Percentiles rank a stretch among this genome's conserved stretches.
Evolutionary conservation across 345 rosid species (phyloP).

Genomic region (Lumnitzera littorea): DNA sequence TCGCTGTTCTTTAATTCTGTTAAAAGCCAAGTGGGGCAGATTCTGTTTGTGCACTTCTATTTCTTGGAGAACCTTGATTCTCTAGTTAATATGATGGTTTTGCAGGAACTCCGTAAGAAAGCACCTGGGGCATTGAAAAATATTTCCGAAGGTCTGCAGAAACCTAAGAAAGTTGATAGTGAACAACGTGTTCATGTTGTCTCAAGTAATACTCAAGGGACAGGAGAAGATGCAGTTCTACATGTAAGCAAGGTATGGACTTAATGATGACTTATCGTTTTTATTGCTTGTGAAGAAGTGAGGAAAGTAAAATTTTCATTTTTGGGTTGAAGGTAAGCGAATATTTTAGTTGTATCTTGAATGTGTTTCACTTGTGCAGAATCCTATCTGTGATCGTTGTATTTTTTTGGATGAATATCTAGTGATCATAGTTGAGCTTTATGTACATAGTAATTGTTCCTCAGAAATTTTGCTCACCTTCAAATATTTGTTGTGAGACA

Average conservation of each 20-base stretch:
- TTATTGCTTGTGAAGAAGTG: slow-evolving; percentile 1
- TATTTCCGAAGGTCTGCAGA: slow-evolving; percentile 34
- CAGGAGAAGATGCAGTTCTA: slow-evolving; percentile 30
- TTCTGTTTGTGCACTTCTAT: not conserved
- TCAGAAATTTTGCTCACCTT: too few species aligned
- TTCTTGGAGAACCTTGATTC: not conserved
- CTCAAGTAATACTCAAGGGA: slow-evolving; percentile 21
- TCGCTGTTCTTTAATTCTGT: too few species aligned
- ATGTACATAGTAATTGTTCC: too few species aligned
- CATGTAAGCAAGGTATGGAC: slow-evolving; percentile 38
- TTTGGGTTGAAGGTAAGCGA: not conserved
- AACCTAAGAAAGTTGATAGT: slow-evolving; percentile 31
- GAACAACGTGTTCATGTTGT: slow-evolving; percentile 23
- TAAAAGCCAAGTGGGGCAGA: too few species aligned
- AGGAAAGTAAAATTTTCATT: not conserved
- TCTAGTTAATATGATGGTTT: slow-evolving; percentile 4
- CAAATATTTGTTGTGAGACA: too few species aligned
- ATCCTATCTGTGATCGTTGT: too few species aligned
- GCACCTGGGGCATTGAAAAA: slow-evolving; percentile 47
- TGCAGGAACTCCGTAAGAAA: slow-evolving; percentile 57
- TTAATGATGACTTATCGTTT: not conserved
- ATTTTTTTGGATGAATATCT: too few species aligned
- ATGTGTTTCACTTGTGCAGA: not conserved
- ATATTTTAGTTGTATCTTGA: not conserved
- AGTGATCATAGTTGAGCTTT: too few species aligned